Evolutionary conservation across 345 rosid species (phyloP).

Genomic region (Cardamine chenopodiifolia): DNA sequence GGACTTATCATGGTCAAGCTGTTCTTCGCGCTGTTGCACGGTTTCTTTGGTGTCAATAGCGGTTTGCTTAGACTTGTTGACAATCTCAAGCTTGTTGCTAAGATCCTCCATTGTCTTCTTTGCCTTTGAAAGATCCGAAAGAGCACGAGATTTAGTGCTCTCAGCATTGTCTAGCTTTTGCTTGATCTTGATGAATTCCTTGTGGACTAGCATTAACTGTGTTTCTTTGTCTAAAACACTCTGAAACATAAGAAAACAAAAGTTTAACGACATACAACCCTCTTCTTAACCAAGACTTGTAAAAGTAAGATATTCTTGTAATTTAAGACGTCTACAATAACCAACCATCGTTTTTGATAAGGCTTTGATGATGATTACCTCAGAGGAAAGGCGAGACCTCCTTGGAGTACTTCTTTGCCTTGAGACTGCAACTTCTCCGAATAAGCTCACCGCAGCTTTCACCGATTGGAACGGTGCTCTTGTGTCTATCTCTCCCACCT

Average conservation of each 20-base stretch:
- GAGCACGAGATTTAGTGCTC: constrained; percentile 49
- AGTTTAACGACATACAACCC: neutral
- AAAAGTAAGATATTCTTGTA: too few relatives aligned
- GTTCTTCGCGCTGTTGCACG: constrained; percentile 50
- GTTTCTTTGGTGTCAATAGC: constrained; percentile 55
- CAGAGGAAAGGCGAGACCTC: constrained; percentile 49
- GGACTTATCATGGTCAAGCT: constrained; percentile 66
- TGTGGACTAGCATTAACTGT: constrained; percentile 55
- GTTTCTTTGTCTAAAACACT: constrained; percentile 65
- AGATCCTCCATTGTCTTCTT: constrained; percentile 52
- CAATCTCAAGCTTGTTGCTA: constrained; percentile 44
- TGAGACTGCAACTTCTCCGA: constrained; percentile 67
- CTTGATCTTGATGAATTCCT: constrained; percentile 50
- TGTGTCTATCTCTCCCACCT: constrained; percentile 96
- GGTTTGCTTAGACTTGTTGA: constrained; percentile 47
- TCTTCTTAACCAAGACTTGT: neutral
- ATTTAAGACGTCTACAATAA: too few relatives aligned
- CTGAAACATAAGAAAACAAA: constrained; percentile 30
- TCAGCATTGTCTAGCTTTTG: constrained; percentile 50
- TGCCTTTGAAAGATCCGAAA: constrained; percentile 57
- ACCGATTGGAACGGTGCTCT: constrained; percentile 92
- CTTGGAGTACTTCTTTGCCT: constrained; percentile 48
- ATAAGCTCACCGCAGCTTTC: constrained; percentile 87
- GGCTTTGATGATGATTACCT: constrained; percentile 40
- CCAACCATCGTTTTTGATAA: neutral